Conservation (phyloP, 2,329 filamentous ascomycete genomes). For the Rhynchosporium graminicola region DNA sequence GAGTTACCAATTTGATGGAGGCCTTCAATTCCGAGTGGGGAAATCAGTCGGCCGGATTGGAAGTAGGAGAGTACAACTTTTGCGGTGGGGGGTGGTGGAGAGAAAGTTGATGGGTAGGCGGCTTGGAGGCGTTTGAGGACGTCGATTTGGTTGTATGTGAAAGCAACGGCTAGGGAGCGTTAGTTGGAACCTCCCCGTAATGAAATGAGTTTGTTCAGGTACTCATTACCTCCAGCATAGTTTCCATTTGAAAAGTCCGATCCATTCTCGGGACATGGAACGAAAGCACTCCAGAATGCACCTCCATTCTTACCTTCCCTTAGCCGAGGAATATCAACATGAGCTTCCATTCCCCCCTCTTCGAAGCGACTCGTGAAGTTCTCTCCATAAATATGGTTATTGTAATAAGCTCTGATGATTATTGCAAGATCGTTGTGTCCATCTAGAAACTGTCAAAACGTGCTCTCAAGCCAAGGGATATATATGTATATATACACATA, state of each 20-base stretch:
- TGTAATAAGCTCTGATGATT: constrained; percentile 62
- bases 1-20: constrained; percentile 93
- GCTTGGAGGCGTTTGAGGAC: constrained; percentile 64
- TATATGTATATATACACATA: constrained; percentile 4
- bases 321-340: constrained; percentile 80
- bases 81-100: constrained; percentile 58
- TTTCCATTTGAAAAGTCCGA: constrained; percentile 73
- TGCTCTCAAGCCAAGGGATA: neutral
- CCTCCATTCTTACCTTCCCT: constrained; percentile 72
- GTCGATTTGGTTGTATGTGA: constrained; percentile 75
- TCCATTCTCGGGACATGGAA: constrained; percentile 72
- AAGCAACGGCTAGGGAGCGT: constrained; percentile 54
- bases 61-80: constrained; percentile 62
- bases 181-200: constrained; percentile 1
- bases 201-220: neutral
- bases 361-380: constrained; percentile 77
- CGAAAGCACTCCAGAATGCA: constrained; percentile 91
- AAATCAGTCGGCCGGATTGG: constrained; percentile 65
- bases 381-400: constrained; percentile 75
- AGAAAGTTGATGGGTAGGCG: constrained; percentile 69
- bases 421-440: constrained; percentile 89
- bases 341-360: constrained; percentile 64
- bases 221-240: constrained; percentile 62
- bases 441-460: constrained; percentile 52
- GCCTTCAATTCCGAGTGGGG: constrained; percentile 80